phyloP scores from a whole-genome alignment of 768 basidiomycete genomes.

The Mycena vitilis region DNA sequence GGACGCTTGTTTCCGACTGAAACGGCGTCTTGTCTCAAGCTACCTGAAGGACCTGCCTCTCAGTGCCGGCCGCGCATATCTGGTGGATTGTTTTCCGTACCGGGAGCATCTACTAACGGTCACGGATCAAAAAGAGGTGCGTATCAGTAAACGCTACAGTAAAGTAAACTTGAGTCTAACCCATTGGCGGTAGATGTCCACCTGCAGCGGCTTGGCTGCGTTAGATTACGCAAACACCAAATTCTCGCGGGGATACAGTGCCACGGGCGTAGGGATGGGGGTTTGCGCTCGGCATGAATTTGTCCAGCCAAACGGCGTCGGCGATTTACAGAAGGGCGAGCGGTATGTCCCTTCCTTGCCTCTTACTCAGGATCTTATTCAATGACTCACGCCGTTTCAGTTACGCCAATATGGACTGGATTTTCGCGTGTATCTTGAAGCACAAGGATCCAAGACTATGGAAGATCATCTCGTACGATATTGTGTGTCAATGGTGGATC shows the following conservation, averaged over 20 bases:
- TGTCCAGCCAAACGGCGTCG: conserved; percentile 39
- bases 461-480: conserved; percentile 47
- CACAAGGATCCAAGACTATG: conserved; percentile 19
- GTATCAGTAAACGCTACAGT: too few species aligned
- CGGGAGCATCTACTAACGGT: conserved; percentile 3
- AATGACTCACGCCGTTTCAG: conserved; percentile 34
- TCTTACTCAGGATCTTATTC: too few species aligned
- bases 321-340: conserved; percentile 48
- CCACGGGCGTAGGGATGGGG: conserved; percentile 39
- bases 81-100: background rate
- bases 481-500: conserved; percentile 46
- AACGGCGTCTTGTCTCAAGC: conserved; percentile 7
- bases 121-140: conserved; percentile 31
- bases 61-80: background rate
- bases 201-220: conserved; percentile 42
- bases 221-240: conserved; percentile 29
- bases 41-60: background rate
- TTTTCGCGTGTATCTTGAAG: conserved; percentile 40
- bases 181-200: conserved; percentile 33
- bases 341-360: conserved; percentile 36
- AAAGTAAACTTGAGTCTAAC: too few species aligned
- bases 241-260: conserved; percentile 40
- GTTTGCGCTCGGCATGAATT: conserved; percentile 43
- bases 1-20: conserved; percentile 13
- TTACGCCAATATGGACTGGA: conserved; percentile 52